Conservation (phyloP, 2,329 filamentous ascomycete species). For the Diplodia mutila region DNA sequence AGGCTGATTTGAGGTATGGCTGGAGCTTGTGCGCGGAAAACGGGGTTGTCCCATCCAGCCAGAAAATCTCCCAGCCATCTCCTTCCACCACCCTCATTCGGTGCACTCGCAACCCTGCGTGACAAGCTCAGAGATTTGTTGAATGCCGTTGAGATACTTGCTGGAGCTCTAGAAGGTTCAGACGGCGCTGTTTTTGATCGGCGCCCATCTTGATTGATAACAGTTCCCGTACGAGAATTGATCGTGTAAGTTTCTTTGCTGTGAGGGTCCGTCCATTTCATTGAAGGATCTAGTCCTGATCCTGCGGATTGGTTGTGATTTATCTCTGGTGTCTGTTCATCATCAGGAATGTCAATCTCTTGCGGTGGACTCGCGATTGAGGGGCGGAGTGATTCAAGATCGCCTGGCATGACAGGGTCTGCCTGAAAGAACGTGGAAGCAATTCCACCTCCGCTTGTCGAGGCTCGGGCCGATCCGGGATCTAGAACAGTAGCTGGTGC, state of each 20-base stretch:
- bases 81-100: conserved; percentile 19
- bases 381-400: neutral
- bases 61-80: conserved; percentile 66
- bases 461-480: conserved; percentile 14
- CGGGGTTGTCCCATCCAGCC: conserved; percentile 72
- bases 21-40: conserved; percentile 63
- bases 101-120: conserved; percentile 21
- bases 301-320: neutral
- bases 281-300: conserved; percentile 37
- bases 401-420: conserved; percentile 7
- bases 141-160: conserved; percentile 28
- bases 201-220: conserved; percentile 29
- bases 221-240: conserved; percentile 60
- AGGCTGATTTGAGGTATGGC: conserved; percentile 45
- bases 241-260: conserved; percentile 58
- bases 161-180: conserved; percentile 15
- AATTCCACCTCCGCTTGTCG: neutral
- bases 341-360: neutral
- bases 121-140: conserved; percentile 41
- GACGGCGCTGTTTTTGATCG: conserved; percentile 14
- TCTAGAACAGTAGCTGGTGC: conserved; percentile 4
- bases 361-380: neutral
- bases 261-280: conserved; percentile 65
- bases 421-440: conserved; percentile 18
- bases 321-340: neutral